These are phyloP conservation scores for Puya raimondii DNA, from an alignment of 176 grass and related monocot genomes.

Conservation along the genomic window DNA sequence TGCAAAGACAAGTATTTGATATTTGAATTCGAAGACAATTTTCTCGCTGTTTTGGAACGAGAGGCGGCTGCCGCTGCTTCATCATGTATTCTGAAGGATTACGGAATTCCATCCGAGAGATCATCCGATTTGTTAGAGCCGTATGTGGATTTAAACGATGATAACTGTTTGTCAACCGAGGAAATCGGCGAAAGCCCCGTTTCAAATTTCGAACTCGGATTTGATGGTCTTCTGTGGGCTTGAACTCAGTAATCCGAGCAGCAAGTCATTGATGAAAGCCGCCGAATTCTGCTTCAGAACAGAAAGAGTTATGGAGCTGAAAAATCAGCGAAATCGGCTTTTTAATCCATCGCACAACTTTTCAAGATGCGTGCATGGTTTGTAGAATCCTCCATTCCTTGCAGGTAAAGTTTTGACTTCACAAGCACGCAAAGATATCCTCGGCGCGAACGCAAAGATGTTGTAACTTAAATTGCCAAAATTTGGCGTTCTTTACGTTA, in stretches of 20 bases:
- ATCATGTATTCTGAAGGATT: constrained; percentile 64
- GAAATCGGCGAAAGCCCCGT: constrained; percentile 80
- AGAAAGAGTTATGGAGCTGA: not conserved
- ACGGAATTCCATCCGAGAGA: constrained; percentile 69
- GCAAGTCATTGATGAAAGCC: not conserved
- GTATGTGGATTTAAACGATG: constrained; percentile 39
- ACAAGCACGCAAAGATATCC: not conserved
- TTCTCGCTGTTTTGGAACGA: constrained; percentile 69
- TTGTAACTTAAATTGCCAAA: not conserved
- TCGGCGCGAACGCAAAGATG: not conserved
- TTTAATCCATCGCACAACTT: no score
- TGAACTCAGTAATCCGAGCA: constrained; percentile 22
- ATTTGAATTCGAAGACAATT: constrained; percentile 96
- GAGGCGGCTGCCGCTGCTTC: constrained; percentile 48
- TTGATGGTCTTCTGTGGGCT: constrained; percentile 88
- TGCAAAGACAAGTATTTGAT: constrained; percentile 90
- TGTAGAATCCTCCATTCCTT: no score
- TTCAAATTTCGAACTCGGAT: constrained; percentile 72
- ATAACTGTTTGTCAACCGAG: constrained; percentile 31
- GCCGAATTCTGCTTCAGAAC: not conserved
- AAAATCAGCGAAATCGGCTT: no score
- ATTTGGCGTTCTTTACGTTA: not conserved
- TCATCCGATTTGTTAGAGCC: constrained; percentile 59
- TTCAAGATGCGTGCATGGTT: no score
- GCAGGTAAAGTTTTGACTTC: no score